phyloP scores from a whole-genome alignment of 805 yeast genomes.

The Kodamaea laetipori region DNA sequence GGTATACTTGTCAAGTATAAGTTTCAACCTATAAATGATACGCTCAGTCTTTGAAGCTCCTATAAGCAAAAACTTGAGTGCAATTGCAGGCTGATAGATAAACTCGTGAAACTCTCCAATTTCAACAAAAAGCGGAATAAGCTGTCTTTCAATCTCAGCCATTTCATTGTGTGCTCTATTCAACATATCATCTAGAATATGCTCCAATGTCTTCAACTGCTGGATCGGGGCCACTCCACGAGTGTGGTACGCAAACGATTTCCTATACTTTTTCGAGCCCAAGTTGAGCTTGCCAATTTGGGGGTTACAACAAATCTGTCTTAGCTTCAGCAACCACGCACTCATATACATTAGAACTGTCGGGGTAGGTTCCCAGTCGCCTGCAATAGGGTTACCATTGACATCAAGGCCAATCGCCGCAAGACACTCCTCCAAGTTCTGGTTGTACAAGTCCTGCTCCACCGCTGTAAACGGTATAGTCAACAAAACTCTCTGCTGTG shows the following conservation, averaged over 20 bases:
- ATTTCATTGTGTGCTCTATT: conserved; percentile 55
- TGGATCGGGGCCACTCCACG: conserved; percentile 24
- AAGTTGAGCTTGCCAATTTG: conserved; percentile 42
- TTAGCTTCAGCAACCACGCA: conserved; percentile 64
- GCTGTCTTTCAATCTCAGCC: conserved; percentile 49
- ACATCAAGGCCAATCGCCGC: conserved; percentile 56
- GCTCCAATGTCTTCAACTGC: conserved; percentile 53
- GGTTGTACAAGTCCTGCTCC: conserved; percentile 81
- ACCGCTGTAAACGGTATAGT: conserved; percentile 77
- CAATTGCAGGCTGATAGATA: conserved; percentile 50
- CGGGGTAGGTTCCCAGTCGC: conserved; percentile 51
- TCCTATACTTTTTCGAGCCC: conserved; percentile 26
- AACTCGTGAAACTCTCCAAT: conserved; percentile 73
- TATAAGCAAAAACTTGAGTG: conserved; percentile 48
- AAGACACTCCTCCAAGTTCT: conserved; percentile 61
- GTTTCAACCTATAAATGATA: conserved; percentile 26
- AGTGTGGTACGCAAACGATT: conserved; percentile 18
- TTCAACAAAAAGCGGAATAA: conserved; percentile 49
- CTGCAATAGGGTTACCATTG: conserved; percentile 50
- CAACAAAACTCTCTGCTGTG: conserved; percentile 69
- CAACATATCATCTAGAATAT: conserved; percentile 67
- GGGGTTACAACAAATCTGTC: conserved; percentile 87
- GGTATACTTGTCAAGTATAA: conserved; percentile 18
- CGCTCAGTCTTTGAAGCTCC: conserved; percentile 37
- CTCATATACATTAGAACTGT: conserved; percentile 52